These are phyloP conservation scores for Colletotrichum sp. DNA, from an alignment of 2,329 filamentous ascomycete genomes.

Conservation along the genomic window DNA sequence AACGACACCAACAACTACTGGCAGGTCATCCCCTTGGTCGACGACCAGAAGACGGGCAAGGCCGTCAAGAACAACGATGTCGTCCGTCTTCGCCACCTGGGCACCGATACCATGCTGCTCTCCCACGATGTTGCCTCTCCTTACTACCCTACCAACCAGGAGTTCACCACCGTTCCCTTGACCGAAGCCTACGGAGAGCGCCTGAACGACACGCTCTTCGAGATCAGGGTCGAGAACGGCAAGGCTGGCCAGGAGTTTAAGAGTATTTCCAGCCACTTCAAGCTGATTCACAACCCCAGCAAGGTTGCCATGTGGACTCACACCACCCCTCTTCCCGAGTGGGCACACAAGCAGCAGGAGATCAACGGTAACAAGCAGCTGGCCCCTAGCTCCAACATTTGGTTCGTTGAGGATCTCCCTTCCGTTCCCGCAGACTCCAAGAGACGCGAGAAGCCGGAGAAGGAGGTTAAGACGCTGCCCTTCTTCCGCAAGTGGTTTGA, in stretches of 20 bases:
- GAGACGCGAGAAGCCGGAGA: constrained; percentile 77
- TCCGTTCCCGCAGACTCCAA: constrained; percentile 74
- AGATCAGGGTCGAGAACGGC: constrained; percentile 86
- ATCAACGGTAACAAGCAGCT: constrained; percentile 99
- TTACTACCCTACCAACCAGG: constrained; percentile 96
- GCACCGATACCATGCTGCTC: constrained; percentile 84
- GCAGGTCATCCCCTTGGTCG: constrained; percentile 80
- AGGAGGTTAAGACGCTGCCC: constrained; percentile 80
- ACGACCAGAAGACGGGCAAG: constrained; percentile 63
- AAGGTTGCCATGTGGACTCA: constrained; percentile 99
- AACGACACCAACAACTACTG: constrained; percentile 99
- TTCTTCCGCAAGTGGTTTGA: constrained; percentile 97
- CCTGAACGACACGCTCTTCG: constrained; percentile 89
- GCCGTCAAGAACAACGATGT: constrained; percentile 83
- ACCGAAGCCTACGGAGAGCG: constrained; percentile 77
- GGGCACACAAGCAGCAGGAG: constrained; percentile 96
- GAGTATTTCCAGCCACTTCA: constrained; percentile 91
- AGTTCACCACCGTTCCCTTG: constrained; percentile 83
- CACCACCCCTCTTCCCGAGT: constrained; percentile 91
- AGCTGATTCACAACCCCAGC: constrained; percentile 90
- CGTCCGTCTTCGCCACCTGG: constrained; percentile 84
- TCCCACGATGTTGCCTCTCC: constrained; percentile 98
- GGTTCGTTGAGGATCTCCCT: constrained; percentile 92
- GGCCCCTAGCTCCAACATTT: constrained; percentile 87
- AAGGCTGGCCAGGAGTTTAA: constrained; percentile 86